These are phyloP conservation scores for Aspergillus unguis DNA, from an alignment of 2,329 filamentous ascomycete species.

Conservation along the genomic window DNA sequence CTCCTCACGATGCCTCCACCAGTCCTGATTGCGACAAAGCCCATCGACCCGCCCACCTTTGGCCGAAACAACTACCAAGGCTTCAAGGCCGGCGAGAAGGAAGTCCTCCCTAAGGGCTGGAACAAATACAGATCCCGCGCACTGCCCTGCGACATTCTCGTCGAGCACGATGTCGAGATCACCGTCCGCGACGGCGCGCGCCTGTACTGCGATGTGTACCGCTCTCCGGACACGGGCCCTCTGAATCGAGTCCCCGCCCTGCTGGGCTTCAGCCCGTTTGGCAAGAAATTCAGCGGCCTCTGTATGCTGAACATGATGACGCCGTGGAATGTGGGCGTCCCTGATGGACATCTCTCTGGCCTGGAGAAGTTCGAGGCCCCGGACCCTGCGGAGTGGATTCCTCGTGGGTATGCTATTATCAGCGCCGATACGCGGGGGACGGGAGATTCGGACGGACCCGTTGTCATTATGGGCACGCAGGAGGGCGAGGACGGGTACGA, in stretches of 20 bases:
- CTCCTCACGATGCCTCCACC: no score
- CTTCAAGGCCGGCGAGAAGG: slow-evolving; percentile 32
- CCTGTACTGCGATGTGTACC: slow-evolving; percentile 46
- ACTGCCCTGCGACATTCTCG: slow-evolving; percentile 37
- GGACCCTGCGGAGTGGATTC: slow-evolving; percentile 35
- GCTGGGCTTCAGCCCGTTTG: slow-evolving; percentile 44
- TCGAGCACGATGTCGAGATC: slow-evolving; percentile 46
- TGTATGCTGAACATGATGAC: slow-evolving; percentile 10
- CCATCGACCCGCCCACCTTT: slow-evolving; percentile 21
- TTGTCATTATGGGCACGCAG: slow-evolving; percentile 41
- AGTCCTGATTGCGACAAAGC: background rate
- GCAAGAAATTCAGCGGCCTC: slow-evolving; percentile 42
- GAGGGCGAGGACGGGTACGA: slow-evolving; percentile 47
- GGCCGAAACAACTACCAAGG: slow-evolving; percentile 43
- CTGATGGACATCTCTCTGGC: slow-evolving; percentile 15
- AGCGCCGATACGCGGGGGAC: slow-evolving; percentile 33
- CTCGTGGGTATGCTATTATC: slow-evolving; percentile 32
- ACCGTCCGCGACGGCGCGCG: slow-evolving; percentile 41
- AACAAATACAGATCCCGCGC: slow-evolving; percentile 31
- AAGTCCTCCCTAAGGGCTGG: slow-evolving; percentile 39
- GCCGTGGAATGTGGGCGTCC: slow-evolving; percentile 25
- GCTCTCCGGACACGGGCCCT: slow-evolving; percentile 28
- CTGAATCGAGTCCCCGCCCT: slow-evolving; percentile 40
- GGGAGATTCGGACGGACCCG: slow-evolving; percentile 32
- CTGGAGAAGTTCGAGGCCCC: slow-evolving; percentile 44